These are phyloP conservation scores for Kwoniella sp. DNA, from an alignment of 768 basidiomycete species.

Conservation along the genomic window DNA sequence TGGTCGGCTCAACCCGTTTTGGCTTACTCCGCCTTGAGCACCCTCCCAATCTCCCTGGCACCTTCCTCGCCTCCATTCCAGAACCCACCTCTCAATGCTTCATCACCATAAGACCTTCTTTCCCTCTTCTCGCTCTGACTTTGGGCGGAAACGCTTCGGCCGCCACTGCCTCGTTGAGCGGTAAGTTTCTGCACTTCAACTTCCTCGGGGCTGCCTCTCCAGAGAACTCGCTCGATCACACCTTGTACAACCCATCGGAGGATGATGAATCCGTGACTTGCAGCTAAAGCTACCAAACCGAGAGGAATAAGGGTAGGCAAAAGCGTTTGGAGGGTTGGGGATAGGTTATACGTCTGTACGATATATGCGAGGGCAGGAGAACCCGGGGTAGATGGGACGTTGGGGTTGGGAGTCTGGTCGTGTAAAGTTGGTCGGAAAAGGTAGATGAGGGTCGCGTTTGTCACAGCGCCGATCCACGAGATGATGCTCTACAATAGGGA, in stretches of 20 bases:
- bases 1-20: no score
- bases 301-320: conserved; percentile 62
- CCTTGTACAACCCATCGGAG: conserved; percentile 67
- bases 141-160: not conserved
- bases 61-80: conserved; percentile 55
- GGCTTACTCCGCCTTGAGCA: conserved; percentile 45
- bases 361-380: conserved; percentile 40
- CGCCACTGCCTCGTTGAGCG: conserved; percentile 27
- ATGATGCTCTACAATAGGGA: conserved; percentile 62
- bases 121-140: conserved; percentile 16
- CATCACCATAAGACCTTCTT: conserved; percentile 22
- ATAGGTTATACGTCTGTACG: conserved; percentile 33
- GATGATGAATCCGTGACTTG: conserved; percentile 83
- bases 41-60: conserved; percentile 47
- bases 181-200: conserved; percentile 63
- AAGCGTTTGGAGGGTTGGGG: conserved; percentile 30
- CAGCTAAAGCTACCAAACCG: conserved; percentile 71
- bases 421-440: conserved; percentile 65
- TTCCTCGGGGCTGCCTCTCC: conserved; percentile 72
- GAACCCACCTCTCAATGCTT: conserved; percentile 33
- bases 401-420: conserved; percentile 41
- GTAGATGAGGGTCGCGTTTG: conserved; percentile 86
- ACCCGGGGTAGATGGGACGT: conserved; percentile 35
- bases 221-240: conserved; percentile 72
- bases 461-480: conserved; percentile 84